Evolutionary conservation across 108 stramenopile genomes (phyloP), one percentile per base, ranked within the genome.

Genomic region (Asterionellopsis glacialis): DNA sequence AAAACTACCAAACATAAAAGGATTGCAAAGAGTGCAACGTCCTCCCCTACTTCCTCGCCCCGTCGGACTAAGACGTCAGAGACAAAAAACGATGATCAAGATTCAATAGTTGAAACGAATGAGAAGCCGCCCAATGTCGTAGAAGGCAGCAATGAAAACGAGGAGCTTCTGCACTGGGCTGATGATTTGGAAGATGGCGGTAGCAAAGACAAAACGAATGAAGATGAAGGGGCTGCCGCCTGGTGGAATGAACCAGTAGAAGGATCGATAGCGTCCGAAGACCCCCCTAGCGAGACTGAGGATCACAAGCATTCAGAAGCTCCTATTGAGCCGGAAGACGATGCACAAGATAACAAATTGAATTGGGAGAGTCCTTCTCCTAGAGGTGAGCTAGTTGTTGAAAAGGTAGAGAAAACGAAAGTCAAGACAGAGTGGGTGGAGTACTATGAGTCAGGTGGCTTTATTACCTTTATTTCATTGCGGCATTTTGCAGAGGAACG

Each of bases 381-480:
- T 2, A 16, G 11, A 22, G 10, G 16, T 16, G 39, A 45, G 41
- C 2, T 3, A n/a, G 53, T 26, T 6, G 11, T 3, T n/a, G 25
- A 54, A 23, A n/a, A 15, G 25, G 25, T 4, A 1, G 25, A 54
- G 5, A n/a, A 23, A 23, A 1, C 25, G n/a, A 23, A 23, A 26
- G 5, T 27, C 4, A 27, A 54, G 5, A 27, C 22, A 27, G 5
- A 54, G 5, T 54, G 19, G n/a, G 56, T 57, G 6, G 56, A 57
- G 25, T 33, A 23, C 19, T 22, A 48, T 18, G 45, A 61, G 21
- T 19, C 3, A 1, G 91, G 91, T 56, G 91, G 91, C 33, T 93
- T 85, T 56, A 67, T 90, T 21, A 84, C 84, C 0, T 86, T 89
- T 55, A 55, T 85, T 10, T 86, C 87, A 14, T 49, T 83, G n/a